phyloP scores from a whole-genome alignment of 331 rosid species.

The Acacia pycnantha region DNA sequence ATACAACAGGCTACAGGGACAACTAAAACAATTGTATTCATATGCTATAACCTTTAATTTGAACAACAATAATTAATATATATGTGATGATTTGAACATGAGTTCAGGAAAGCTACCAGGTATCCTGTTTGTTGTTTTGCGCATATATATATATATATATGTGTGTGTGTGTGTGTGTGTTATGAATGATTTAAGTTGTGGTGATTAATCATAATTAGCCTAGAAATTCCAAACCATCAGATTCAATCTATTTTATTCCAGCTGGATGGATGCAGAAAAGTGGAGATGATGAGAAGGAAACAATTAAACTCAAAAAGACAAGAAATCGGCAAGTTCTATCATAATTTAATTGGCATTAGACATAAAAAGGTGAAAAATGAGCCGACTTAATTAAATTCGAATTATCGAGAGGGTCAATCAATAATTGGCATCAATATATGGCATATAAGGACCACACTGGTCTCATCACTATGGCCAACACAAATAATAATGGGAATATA shows the following conservation, averaged over 20 bases:
- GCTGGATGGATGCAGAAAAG: not conserved
- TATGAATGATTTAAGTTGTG: not conserved
- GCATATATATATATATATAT: not conserved
- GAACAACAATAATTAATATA: not conserved
- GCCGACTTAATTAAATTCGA: slow-evolving; percentile 14
- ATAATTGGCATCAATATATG: slow-evolving; percentile 20
- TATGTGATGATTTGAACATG: slow-evolving; percentile 23
- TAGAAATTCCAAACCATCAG: not conserved
- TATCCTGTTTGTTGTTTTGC: not conserved
- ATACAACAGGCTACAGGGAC: not conserved
- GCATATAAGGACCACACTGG: slow-evolving; percentile 31
- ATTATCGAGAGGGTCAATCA: slow-evolving; percentile 25
- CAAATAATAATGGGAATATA: slow-evolving; percentile 24
- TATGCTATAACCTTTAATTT: not conserved
- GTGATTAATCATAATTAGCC: not conserved
- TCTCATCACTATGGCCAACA: not conserved
- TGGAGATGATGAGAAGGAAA: too few species aligned
- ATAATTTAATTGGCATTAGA: not conserved
- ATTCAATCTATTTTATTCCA: not conserved
- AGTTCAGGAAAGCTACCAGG: slow-evolving; percentile 31
- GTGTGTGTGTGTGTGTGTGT: too few species aligned
- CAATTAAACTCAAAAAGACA: too few species aligned
- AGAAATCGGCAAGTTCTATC: not conserved
- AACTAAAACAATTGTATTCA: not conserved
- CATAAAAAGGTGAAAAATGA: slow-evolving; percentile 5